Evolutionary conservation across 257 asterid species (phyloP).

Genomic region (Gardenia jasminoides): DNA sequence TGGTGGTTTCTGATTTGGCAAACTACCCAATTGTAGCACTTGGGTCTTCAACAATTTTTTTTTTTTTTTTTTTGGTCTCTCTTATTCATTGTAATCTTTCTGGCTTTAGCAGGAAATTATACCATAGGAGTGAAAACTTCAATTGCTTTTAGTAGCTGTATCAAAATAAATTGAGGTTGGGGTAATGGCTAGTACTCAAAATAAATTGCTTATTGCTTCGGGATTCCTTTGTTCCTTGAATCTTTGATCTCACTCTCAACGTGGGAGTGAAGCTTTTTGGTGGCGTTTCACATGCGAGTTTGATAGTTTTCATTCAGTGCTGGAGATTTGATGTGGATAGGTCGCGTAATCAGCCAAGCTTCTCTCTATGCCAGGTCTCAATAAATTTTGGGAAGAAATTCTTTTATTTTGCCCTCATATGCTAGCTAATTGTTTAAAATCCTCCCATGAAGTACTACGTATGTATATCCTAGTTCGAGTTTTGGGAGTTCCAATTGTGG

Average conservation of each 20-base stretch:
- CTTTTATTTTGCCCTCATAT: no score
- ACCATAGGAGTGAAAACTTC: no score
- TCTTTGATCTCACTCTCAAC: background rate
- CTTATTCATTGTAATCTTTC: background rate
- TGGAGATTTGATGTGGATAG: background rate
- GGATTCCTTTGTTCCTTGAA: background rate
- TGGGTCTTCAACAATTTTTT: background rate
- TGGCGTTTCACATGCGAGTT: background rate
- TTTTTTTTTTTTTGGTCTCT: background rate
- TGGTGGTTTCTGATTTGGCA: background rate
- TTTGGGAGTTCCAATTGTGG: no score
- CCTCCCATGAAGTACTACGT: no score
- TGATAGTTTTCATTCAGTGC: background rate
- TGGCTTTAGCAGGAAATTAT: background rate
- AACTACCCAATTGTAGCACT: conserved; percentile 2
- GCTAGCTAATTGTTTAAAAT: no score
- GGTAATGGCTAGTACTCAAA: no score
- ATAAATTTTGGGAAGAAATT: no score
- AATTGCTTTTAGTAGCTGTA: background rate
- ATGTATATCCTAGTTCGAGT: no score
- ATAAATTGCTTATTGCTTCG: background rate
- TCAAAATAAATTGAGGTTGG: background rate
- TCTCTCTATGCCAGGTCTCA: background rate
- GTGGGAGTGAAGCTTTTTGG: background rate
- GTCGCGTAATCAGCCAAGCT: background rate